phyloP scores from a whole-genome alignment of 106 monocot genomes.

The Allium cepa region DNA sequence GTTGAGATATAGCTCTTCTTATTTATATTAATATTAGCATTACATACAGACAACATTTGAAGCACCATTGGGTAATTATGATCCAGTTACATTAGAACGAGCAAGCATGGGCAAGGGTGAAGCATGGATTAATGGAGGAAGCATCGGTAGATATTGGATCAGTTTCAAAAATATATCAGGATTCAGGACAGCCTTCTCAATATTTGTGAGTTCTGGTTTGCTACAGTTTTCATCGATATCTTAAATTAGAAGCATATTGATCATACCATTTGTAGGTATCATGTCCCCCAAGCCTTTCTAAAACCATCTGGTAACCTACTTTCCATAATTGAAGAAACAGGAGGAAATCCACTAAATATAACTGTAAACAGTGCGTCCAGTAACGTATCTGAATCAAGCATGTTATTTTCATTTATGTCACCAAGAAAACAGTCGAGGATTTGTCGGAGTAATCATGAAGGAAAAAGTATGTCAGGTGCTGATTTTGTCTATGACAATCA shows the following conservation, averaged over 20 bases:
- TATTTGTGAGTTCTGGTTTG: slow-evolving; percentile 36
- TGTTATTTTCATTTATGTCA: no score
- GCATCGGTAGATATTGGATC: slow-evolving; percentile 90
- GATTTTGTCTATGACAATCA: no score
- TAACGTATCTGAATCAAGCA: no score
- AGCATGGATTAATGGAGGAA: slow-evolving; percentile 82
- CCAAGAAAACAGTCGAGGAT: no score
- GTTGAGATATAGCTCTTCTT: no score
- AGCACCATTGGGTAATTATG: slow-evolving; percentile 32
- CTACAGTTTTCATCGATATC: no score
- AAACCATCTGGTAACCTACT: slow-evolving; percentile 56
- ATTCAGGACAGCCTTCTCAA: slow-evolving; percentile 59
- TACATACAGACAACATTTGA: slow-evolving; percentile 45
- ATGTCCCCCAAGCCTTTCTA: slow-evolving; percentile 66
- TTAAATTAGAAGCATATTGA: no score
- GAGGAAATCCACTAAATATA: slow-evolving; percentile 54
- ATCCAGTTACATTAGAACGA: slow-evolving; percentile 64
- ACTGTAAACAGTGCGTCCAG: slow-evolving; percentile 29
- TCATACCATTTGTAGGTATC: slow-evolving; percentile 41
- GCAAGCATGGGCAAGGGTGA: slow-evolving; percentile 88
- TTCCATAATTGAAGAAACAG: slow-evolving; percentile 80
- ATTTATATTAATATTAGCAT: no score
- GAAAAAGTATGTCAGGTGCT: no score
- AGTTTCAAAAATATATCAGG: slow-evolving; percentile 49
- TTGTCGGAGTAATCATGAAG: no score